A percentile compares a stretch with the other conserved stretches of the same genome.
These are phyloP conservation scores for Ophiostoma novo-ulmi DNA, from an alignment of 2,329 filamentous ascomycete species.

Conservation along the genomic window DNA sequence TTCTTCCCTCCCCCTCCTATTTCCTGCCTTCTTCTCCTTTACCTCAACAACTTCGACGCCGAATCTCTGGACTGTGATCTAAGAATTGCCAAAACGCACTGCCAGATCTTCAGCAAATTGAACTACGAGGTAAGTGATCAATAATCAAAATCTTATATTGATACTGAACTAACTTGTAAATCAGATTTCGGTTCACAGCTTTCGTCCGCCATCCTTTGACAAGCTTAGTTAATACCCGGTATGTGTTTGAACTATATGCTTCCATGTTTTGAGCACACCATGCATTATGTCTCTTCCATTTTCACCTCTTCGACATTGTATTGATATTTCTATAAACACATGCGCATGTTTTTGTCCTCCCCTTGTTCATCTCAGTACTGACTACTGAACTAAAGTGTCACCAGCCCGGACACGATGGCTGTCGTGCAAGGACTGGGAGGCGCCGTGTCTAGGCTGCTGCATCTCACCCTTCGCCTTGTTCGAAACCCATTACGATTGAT, in stretches of 20 bases:
- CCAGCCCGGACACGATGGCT: neutral
- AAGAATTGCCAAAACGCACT: neutral
- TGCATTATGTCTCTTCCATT: neutral
- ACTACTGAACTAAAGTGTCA: neutral
- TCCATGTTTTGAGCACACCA: neutral
- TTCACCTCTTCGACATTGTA: neutral
- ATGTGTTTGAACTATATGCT: neutral
- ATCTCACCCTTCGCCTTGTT: neutral
- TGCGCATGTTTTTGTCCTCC: neutral
- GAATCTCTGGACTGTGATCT: neutral
- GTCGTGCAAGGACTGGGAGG: neutral
- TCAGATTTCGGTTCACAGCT: neutral
- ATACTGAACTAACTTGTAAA: neutral
- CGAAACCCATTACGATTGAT: neutral
- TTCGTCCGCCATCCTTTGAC: neutral
- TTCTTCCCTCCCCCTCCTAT: neutral
- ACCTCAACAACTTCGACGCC: neutral
- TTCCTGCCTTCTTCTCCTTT: neutral
- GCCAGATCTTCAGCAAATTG: neutral
- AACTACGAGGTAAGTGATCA: neutral
- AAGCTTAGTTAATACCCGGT: neutral
- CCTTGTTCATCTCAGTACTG: neutral
- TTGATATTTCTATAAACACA: neutral
- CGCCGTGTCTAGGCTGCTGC: neutral
- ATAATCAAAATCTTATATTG: neutral